Conservation (phyloP, 805 yeast genomes). For the Candida nanaspora region DNA sequence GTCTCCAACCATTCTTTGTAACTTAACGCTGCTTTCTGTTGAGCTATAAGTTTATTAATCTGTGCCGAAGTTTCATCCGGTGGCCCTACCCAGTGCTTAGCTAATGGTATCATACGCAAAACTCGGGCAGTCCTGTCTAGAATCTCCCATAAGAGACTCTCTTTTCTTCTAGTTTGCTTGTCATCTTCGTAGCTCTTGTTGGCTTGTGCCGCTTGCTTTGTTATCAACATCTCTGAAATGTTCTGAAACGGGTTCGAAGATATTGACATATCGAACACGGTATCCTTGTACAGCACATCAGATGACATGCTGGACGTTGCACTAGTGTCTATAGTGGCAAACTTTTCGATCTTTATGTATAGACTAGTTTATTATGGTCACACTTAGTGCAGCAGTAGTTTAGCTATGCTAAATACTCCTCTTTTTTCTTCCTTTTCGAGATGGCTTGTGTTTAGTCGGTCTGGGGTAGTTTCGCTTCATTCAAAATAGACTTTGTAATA, state of each 20-base stretch:
- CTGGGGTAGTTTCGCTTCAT: too few relatives aligned
- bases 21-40: conserved; percentile 41
- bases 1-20: conserved; percentile 58
- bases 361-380: too few relatives aligned
- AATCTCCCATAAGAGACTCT: not conserved
- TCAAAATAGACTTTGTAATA: too few relatives aligned
- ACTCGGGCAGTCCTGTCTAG: conserved; percentile 19
- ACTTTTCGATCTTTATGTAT: too few relatives aligned
- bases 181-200: not conserved
- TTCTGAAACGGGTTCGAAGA: conserved; percentile 20
- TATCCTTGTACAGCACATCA: conserved; percentile 7
- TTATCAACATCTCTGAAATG: conserved; percentile 14
- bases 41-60: conserved; percentile 31
- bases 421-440: too few relatives aligned
- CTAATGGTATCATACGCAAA: conserved; percentile 25
- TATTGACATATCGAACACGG: conserved; percentile 11
- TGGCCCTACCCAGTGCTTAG: conserved; percentile 28
- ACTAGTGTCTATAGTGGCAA: too few relatives aligned
- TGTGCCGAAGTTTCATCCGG: conserved; percentile 31
- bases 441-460: too few relatives aligned
- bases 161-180: too few relatives aligned
- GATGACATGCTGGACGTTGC: not conserved
- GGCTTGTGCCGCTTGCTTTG: not conserved
- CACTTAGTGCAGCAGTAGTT: too few relatives aligned
- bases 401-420: too few relatives aligned